Evolutionary conservation across 352 stramenopile genomes (phyloP), one percentile per base, ranked within the genome.

Genomic region (Globisporangium solare): DNA sequence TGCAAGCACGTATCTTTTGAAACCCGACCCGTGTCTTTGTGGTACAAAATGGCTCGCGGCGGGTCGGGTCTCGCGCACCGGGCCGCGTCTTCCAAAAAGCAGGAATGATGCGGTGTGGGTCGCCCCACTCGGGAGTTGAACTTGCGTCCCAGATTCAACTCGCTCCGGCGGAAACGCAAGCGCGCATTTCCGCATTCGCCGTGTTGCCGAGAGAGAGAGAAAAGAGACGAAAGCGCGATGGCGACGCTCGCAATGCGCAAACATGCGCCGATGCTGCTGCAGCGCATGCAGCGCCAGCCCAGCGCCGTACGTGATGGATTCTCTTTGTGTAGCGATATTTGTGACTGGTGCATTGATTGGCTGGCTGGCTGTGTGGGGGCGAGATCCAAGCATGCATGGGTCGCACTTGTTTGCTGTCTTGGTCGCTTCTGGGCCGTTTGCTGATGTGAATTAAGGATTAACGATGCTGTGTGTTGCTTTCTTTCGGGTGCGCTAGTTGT

Each of bases 221-320:
- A 15, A 27, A 27, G 24, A n/a, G 24, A 27, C 24, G 39, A 3
- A n/a, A n/a, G n/a, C n/a, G n/a, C 12, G 39, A 43, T 18, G 39
- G 17, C 17, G 39, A 45, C 50, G 18, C 35, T 55, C 50, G 47
- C 50, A 27, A 43, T 55, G 50, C 50, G 50, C 50, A 55, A 55
- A 17, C 50, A 55, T 18, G 12, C 42, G 35, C 50, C 50, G 11
- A 13, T 22, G 35, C 50, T 55, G 35, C 50, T 55, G 50, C 50
- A 55, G 50, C 50, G 50, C 35, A 55, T 55, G 50, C 50, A 55
- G 18, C 50, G 47, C 15, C 50, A 37, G n/a, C 41, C 24, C 50
- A 55, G 37, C 13, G 35, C 50, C n/a, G 50, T 55, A 35, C 27
- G 27, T 53, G 2, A 17, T n/a, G n/a, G 12, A n/a, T 14, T 54